Percentiles rank a stretch among this genome's conserved stretches.
phyloP scores from a whole-genome alignment of 2,329 filamentous ascomycete species.

The Blastomyces percursus region DNA sequence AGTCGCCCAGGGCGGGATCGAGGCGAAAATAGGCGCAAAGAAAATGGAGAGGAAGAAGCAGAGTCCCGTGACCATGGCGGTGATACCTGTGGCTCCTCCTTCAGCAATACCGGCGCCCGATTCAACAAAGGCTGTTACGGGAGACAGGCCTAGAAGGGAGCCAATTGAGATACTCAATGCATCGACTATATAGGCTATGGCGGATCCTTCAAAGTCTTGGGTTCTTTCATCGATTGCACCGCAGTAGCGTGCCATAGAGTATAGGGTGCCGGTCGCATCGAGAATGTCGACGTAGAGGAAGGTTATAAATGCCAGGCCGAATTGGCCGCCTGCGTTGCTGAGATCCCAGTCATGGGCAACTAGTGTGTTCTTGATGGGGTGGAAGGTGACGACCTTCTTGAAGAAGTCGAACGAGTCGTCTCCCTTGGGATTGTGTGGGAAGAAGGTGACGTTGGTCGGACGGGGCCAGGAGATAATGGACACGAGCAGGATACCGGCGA shows the following conservation, averaged over 20 bases:
- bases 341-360: slow-evolving; percentile 66
- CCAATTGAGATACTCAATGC: slow-evolving; percentile 71
- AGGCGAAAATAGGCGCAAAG: slow-evolving; percentile 83
- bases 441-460: slow-evolving; percentile 63
- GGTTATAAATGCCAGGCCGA: slow-evolving; percentile 72
- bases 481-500: slow-evolving; percentile 70
- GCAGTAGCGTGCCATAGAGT: slow-evolving; percentile 79
- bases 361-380: slow-evolving; percentile 59
- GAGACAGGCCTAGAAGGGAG: slow-evolving; percentile 63
- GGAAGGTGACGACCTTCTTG: slow-evolving; percentile 76
- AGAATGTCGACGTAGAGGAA: slow-evolving; percentile 88
- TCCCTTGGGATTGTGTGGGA: slow-evolving; percentile 60
- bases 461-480: slow-evolving; percentile 85
- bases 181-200: slow-evolving; percentile 74
- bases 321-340: slow-evolving; percentile 57
- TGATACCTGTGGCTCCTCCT: slow-evolving; percentile 75
- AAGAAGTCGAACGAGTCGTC: slow-evolving; percentile 72
- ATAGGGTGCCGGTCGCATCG: slow-evolving; percentile 74
- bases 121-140: slow-evolving; percentile 79
- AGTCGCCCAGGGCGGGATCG: slow-evolving; percentile 80
- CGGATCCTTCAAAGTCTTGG: slow-evolving; percentile 77
- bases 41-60: slow-evolving; percentile 83
- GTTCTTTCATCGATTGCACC: slow-evolving; percentile 70
- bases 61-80: slow-evolving; percentile 63
- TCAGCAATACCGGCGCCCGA: slow-evolving; percentile 85